These are phyloP conservation scores for Globisporangium cylindrosporum DNA, from an alignment of 352 stramenopile species.

Conservation along the genomic window DNA sequence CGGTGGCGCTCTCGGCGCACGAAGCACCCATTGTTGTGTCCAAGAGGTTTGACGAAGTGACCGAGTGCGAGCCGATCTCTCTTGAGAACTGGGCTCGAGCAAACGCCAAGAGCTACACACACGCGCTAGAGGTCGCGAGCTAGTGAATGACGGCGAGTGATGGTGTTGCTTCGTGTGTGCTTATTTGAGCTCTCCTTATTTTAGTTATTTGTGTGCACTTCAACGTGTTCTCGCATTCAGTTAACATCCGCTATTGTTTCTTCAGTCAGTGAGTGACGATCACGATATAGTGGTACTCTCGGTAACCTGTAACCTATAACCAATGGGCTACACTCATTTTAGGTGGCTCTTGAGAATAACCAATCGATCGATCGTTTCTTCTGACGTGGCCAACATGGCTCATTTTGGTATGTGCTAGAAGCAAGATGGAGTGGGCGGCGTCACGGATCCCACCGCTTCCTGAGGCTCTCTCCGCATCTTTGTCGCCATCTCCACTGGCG, in stretches of 20 bases:
- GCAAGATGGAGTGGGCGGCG: conserved; percentile 27
- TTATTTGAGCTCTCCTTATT: too few species aligned
- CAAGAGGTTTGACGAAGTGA: conserved; percentile 62
- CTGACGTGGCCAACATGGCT: not conserved
- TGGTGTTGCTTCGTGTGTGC: not conserved
- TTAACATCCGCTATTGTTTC: too few species aligned
- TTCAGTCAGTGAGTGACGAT: not conserved
- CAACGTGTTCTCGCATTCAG: not conserved
- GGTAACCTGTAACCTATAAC: not conserved
- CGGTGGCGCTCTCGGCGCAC: conserved; percentile 33
- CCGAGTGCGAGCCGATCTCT: conserved; percentile 43
- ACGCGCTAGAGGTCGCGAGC: conserved; percentile 26
- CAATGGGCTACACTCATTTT: not conserved
- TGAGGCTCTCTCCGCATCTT: not conserved
- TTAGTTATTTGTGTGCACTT: not conserved
- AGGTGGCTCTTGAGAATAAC: not conserved
- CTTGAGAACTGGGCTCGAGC: conserved; percentile 51
- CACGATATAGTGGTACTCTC: not conserved
- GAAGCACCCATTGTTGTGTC: conserved; percentile 27
- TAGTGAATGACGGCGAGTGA: not conserved
- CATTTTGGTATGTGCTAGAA: not conserved
- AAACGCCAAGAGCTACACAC: conserved; percentile 49
- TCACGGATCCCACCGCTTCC: conserved; percentile 27
- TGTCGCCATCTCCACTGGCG: not conserved
- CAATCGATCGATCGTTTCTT: not conserved